phyloP scores from a whole-genome alignment of 306 rosid genomes.

The Castanea crenata region DNA sequence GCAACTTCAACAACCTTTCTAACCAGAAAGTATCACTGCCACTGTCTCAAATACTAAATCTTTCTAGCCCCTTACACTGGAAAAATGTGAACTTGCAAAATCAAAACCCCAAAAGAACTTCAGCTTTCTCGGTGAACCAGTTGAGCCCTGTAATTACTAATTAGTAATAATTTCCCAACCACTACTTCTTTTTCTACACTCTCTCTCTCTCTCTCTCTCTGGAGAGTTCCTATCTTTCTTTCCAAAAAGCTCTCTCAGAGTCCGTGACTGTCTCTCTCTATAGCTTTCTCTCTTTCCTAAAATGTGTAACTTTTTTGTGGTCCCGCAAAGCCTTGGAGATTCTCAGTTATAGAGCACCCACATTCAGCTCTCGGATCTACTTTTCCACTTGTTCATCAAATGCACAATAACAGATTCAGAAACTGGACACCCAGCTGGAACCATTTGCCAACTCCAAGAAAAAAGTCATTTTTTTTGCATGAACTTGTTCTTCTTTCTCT shows the following conservation, averaged over 20 bases:
- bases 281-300: background rate
- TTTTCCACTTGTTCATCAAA: background rate
- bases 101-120: background rate
- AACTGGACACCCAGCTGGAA: background rate
- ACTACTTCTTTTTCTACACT: no score
- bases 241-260: background rate
- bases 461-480: background rate
- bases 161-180: background rate
- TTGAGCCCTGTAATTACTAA: background rate
- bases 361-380: conserved; percentile 14
- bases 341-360: background rate
- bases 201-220: background rate
- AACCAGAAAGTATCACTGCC: background rate
- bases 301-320: background rate
- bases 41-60: background rate
- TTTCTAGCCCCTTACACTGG: background rate
- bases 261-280: background rate
- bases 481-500: background rate
- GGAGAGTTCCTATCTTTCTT: background rate
- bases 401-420: background rate
- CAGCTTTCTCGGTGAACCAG: background rate
- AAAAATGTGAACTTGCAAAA: background rate
- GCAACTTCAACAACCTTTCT: background rate
- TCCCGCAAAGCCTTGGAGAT: background rate
- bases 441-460: background rate